These are phyloP conservation scores for Camellia oleifera DNA, from an alignment of 179 eudicot genomes.

Conservation along the genomic window DNA sequence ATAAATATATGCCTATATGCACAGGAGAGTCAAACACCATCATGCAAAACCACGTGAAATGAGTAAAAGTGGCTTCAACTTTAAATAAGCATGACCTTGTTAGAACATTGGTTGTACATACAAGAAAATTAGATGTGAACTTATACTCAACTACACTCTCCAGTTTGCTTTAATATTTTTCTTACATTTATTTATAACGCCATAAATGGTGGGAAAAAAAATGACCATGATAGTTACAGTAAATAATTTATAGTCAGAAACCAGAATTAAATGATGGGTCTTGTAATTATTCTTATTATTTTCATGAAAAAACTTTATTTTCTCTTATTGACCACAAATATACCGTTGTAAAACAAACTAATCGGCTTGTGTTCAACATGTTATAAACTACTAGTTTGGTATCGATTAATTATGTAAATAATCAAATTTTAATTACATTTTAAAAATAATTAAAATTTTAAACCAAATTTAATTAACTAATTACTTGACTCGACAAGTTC, in stretches of 20 bases:
- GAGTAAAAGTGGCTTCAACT: slow-evolving; percentile 24
- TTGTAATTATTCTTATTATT: not conserved
- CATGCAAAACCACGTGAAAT: slow-evolving; percentile 28
- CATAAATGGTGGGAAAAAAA: not conserved
- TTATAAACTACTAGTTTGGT: no score
- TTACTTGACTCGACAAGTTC: no score
- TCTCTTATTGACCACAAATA: not conserved
- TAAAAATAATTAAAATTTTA: no score
- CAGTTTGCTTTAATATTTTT: slow-evolving; percentile 10
- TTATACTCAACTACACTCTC: slow-evolving; percentile 6
- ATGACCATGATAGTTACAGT: not conserved
- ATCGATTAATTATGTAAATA: no score
- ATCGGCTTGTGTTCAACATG: no score
- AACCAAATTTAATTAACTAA: no score
- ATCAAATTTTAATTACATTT: no score
- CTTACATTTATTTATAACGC: slow-evolving; percentile 1
- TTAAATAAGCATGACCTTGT: slow-evolving; percentile 16
- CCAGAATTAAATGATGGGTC: not conserved
- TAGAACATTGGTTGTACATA: no score
- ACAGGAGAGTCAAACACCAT: slow-evolving; percentile 18
- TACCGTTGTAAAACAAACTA: no score
- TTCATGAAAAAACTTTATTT: not conserved
- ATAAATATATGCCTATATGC: not conserved
- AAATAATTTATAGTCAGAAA: not conserved
- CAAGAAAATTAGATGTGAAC: not conserved